Conservation (phyloP, 2,329 filamentous ascomycete genomes). For the Capronia americana region DNA sequence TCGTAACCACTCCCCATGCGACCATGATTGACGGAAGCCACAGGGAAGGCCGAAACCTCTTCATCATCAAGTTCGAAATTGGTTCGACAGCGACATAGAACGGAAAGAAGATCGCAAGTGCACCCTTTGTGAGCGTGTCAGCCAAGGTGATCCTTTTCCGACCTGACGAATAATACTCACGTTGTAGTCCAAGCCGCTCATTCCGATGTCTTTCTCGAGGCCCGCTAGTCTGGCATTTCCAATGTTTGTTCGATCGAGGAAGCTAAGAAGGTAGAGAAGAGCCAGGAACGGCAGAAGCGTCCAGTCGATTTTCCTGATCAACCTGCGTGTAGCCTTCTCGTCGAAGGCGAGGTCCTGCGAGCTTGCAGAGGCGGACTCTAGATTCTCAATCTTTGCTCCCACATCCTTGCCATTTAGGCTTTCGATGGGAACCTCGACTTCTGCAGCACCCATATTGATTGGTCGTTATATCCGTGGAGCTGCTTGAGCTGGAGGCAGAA, state of each 20-base stretch:
- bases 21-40: slow-evolving; percentile 39
- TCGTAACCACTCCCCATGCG: slow-evolving; percentile 57
- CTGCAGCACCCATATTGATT: slow-evolving; percentile 20
- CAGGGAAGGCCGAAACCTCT: slow-evolving; percentile 25
- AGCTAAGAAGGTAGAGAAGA: slow-evolving; percentile 70
- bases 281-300: slow-evolving; percentile 52
- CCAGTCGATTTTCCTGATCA: slow-evolving; percentile 43
- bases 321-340: slow-evolving; percentile 35
- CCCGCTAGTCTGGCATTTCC: slow-evolving; percentile 56
- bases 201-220: slow-evolving; percentile 51
- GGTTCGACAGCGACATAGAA: slow-evolving; percentile 42
- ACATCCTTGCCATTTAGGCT: slow-evolving; percentile 14
- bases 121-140: slow-evolving; percentile 45
- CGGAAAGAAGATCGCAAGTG: slow-evolving; percentile 35
- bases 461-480: background rate
- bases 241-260: slow-evolving; percentile 54
- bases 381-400: slow-evolving; percentile 32
- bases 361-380: slow-evolving; percentile 37
- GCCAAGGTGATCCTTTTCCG: background rate
- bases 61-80: slow-evolving; percentile 47
- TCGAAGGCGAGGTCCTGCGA: slow-evolving; percentile 38
- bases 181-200: slow-evolving; percentile 54
- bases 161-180: slow-evolving; percentile 27
- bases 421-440: slow-evolving; percentile 26
- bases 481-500: background rate